Evolutionary conservation across 345 rosid genomes (phyloP), one percentile per base, ranked within the genome.

Genomic region (Abelmoschus esculentus): DNA sequence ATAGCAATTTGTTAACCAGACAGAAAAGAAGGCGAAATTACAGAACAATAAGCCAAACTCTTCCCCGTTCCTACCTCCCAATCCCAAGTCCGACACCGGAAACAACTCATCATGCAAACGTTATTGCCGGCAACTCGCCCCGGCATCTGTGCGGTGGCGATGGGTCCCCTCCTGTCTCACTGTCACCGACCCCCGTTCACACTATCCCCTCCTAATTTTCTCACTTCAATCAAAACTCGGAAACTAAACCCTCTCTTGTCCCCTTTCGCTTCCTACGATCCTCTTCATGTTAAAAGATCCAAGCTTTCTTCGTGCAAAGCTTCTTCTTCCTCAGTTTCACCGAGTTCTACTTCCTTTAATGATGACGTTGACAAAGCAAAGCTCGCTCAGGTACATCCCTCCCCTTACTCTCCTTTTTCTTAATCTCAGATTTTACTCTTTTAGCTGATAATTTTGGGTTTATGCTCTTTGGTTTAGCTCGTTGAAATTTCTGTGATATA

Each of bases 341-440:
- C 89, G 28, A 2, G 78, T 75, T 85, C 76, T 54, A 66, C 78
- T 47, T 71, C 88, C 26, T 61, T 70, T 54, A 75, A 66, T 55
- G 81, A 75, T 70, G 96, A 90, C 17, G 53, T 78, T 7, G 96
- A 87, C 36, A 87, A 68, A 65, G 89, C 89, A 46, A 88, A 85
- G 19, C 91, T 90, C 69, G 93, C 93, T 59, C 93, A 86, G 96
- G 96, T 88, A 42, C 66, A 53, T 62, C 61, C 49, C 46, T 0
- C 54, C 8, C 12, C 9, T 38, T 9, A 38, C 42, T 38, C 9
- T 38, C 57, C 44, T 18, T 46, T 46, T 46, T 70, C 5, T 54
- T 49, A 29, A 9, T 54, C 38, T 38, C 54, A 17, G 36, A 47
- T 10, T 42, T 73, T 57, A 70, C 40, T 10, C 13, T 19, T 64